Base-by-base conservation (phyloP, 2,329 filamentous ascomycete genomes). In the Chrysoporthe deuterocubensis region DNA sequence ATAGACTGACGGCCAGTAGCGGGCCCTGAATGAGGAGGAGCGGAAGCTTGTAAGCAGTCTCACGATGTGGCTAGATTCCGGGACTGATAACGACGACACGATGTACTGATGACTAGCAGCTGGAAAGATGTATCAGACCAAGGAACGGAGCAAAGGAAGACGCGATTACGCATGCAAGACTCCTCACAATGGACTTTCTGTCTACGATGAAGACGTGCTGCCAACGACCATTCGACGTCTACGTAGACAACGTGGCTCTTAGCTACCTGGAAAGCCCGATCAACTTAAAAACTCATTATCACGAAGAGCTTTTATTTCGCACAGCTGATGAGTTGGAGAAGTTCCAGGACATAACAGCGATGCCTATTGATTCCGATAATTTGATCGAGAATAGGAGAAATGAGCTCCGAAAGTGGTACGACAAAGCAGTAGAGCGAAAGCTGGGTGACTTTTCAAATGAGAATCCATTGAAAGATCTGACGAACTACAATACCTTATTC, bases 281-380 rank as follows among this genome's bases (percentile, higher is more conserved):
- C 62, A 70, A 68, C 50, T 46, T 70, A 7, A 68, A 70, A 37
- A 70, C 63, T 16, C 68, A 70, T 50, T 66, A 68, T 50, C 68
- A 70, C 34, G 68, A 70, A 40, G 68, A 70, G 52, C 68, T 70
- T 9, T 52, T 70, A 7, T 66, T 66, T 43, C 68, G 68, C 13
- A 44, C 68, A 14, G 50, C 46, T 4, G n/a, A 64, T 4, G 68
- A 70, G 63, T 62, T 70, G 8, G n/a, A 64, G 1, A 21, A 32
- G 7, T 70, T 68, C 54, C 42, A 40, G 14, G 5, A 7, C 13
- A 70, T 70, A 32, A 70, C 43, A 40, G 34, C 56, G 3, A 32
- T 59, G 16, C 48, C 65, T 4, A 61, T n/a, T 13, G 44, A 43
- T 44, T 16, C 18, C 18, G 18, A 60, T 3, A 11, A 40, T 1